Conservation (phyloP, 2,329 filamentous ascomycete species). For the Aspergillus latus region DNA sequence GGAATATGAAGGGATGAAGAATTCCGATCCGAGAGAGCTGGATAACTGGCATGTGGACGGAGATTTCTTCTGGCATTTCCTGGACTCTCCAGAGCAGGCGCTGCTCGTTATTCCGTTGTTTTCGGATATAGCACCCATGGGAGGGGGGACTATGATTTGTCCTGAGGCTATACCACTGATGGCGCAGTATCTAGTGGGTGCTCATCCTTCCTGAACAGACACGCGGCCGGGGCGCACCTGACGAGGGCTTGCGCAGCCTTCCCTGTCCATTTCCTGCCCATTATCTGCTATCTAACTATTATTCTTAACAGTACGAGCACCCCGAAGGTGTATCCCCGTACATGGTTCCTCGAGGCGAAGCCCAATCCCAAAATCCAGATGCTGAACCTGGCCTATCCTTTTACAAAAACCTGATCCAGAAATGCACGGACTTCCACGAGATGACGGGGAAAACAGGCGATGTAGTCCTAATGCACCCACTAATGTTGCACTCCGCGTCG, state of each 20-base stretch:
- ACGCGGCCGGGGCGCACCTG: too few relatives aligned
- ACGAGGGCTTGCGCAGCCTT: too few relatives aligned
- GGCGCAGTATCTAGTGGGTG: constrained; percentile 53
- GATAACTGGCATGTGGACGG: constrained; percentile 69
- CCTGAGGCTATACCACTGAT: constrained; percentile 58
- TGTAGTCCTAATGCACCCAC: constrained; percentile 55
- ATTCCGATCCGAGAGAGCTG: constrained; percentile 55
- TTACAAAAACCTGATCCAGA: constrained; percentile 30
- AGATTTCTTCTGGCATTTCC: constrained; percentile 71
- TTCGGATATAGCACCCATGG: constrained; percentile 60
- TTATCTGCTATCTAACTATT: neutral
- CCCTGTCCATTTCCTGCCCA: too few relatives aligned
- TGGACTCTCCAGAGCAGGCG: constrained; percentile 69
- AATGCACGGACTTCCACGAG: constrained; percentile 50
- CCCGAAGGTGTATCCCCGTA: constrained; percentile 63
- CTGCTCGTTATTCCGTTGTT: constrained; percentile 68
- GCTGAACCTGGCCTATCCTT: neutral
- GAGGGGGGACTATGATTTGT: constrained; percentile 66
- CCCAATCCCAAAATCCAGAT: neutral
- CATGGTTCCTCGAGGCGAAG: constrained; percentile 57
- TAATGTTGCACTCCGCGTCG: constrained; percentile 57
- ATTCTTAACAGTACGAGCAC: constrained; percentile 48
- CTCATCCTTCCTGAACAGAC: too few relatives aligned
- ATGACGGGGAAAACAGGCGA: constrained; percentile 55
- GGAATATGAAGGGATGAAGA: constrained; percentile 47